Evolutionary conservation across 306 rosid genomes (phyloP), one percentile per base, ranked within the genome.

Genomic region (Inga laurina): DNA sequence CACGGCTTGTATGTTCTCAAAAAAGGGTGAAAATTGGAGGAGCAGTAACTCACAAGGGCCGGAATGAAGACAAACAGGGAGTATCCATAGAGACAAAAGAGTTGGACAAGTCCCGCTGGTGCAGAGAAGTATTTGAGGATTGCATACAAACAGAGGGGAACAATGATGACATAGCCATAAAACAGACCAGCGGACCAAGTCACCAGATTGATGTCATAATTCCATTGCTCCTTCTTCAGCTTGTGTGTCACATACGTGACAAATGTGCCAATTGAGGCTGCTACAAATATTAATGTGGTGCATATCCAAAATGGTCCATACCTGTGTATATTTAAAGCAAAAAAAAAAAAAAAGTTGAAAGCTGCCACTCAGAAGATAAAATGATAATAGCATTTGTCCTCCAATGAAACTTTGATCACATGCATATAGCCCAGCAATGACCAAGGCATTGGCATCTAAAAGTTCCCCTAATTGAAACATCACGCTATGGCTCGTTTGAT

Each of bases 221-320:
- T 78, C 98, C 97, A 92, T 59, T 89, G 90, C 85, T 89, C 74
- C 12, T 91, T 74, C 79, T 90, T 80, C 84, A 93, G 70, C 80
- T 90, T 92, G 89, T 93, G 94, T 18, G 98, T 82, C 78, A 93
- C 3, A 69, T 92, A 93, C 72, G 98, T 93, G 76, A 92, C 94
- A 82, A 93, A 88, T 65, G 98, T 90, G 77, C 98, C 94, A 52
- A 93, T 93, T 3, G 98, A 83, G 82, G 97, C 97, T 74, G 98
- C 98, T 10, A 92, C 97, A 78, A 93, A 93, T 76, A 93, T 93
- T 73, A 93, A 88, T 69, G 97, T 93, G 44, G 97, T 92, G 85
- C 97, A 93, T 82, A 93, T 92, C 98, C 97, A 93, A 82, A 93
- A 93, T 45, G 98, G 98, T 64, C 98, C 97, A 70, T 93, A 92